phyloP scores from a whole-genome alignment of 257 asterid genomes.

The Thymus quinquecostatus region DNA sequence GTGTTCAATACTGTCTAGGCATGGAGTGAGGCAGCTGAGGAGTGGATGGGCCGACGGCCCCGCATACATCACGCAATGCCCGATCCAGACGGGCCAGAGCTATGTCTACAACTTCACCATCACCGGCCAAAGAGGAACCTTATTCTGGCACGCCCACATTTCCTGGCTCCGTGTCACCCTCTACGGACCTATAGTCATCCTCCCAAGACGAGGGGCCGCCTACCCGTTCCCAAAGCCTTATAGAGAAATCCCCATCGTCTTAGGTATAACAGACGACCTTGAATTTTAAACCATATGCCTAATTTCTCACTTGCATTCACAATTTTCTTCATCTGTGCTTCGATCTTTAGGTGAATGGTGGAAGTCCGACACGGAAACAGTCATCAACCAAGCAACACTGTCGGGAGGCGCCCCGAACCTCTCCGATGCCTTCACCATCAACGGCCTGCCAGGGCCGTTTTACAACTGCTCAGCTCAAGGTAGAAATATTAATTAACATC shows the following conservation, averaged over 20 bases:
- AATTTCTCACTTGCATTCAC: not conserved
- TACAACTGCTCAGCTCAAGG: conserved; percentile 54
- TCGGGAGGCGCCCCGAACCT: conserved; percentile 64
- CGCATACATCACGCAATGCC: conserved; percentile 66
- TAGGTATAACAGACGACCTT: conserved; percentile 36
- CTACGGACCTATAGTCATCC: conserved; percentile 63
- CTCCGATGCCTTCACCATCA: conserved; percentile 69
- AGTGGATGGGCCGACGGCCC: conserved; percentile 84
- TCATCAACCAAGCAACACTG: conserved; percentile 57
- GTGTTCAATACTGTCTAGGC: conserved; percentile 39
- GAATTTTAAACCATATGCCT: no score
- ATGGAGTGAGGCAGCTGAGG: conserved; percentile 59
- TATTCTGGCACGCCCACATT: conserved; percentile 76
- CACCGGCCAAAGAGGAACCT: conserved; percentile 63
- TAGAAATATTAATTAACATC: no score
- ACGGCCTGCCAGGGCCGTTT: conserved; percentile 65
- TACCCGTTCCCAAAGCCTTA: conserved; percentile 62
- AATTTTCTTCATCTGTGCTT: not conserved
- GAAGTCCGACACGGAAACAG: conserved; percentile 59
- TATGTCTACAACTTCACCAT: conserved; percentile 62
- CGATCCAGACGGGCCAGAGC: conserved; percentile 63
- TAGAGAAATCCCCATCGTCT: conserved; percentile 54
- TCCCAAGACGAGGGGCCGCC: conserved; percentile 51
- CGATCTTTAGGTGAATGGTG: conserved; percentile 66
- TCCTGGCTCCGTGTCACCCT: conserved; percentile 70